A percentile compares a stretch with the other conserved stretches of the same genome.
phyloP scores from a whole-genome alignment of 495 filamentous ascomycete species.

The Massariosphaeria phaeospora region DNA sequence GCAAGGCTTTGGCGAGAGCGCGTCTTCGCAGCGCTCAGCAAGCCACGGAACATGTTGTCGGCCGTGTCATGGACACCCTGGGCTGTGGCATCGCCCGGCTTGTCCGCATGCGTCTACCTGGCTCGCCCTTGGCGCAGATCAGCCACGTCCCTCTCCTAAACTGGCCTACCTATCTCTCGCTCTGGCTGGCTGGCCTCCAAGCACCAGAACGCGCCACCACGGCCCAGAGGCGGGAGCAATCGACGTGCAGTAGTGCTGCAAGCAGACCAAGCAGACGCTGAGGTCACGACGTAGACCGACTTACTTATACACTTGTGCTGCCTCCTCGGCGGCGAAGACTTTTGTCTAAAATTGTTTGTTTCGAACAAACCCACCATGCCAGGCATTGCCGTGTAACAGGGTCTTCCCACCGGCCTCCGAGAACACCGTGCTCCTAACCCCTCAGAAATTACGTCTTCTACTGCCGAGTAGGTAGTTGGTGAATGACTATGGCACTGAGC shows the following conservation, averaged over 20 bases:
- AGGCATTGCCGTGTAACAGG: slow-evolving; percentile 9
- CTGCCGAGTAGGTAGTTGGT: slow-evolving; percentile 4
- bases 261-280: slow-evolving; percentile 20
- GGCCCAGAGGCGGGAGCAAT: background rate
- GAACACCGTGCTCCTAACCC: background rate
- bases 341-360: slow-evolving; percentile 2
- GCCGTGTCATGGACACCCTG: background rate
- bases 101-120: slow-evolving; percentile 1
- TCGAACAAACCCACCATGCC: background rate
- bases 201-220: slow-evolving; percentile 12
- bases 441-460: no score
- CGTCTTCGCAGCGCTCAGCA: no score
- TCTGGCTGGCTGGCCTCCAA: background rate
- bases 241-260: no score
- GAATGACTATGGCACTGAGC: slow-evolving; percentile 7
- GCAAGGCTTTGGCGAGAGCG: no score
- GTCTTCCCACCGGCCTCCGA: background rate
- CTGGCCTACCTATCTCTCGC: background rate
- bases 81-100: slow-evolving; percentile 1
- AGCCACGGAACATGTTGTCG: background rate
- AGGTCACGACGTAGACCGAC: slow-evolving; percentile 21
- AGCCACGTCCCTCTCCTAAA: slow-evolving; percentile 4
- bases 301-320: slow-evolving; percentile 14
- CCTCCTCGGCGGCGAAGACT: background rate
- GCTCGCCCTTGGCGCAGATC: slow-evolving; percentile 6